Percentiles rank a stretch among this genome's conserved stretches.
Conservation (phyloP, 2,329 filamentous ascomycete genomes). For the Drechmeria coniospora region DNA sequence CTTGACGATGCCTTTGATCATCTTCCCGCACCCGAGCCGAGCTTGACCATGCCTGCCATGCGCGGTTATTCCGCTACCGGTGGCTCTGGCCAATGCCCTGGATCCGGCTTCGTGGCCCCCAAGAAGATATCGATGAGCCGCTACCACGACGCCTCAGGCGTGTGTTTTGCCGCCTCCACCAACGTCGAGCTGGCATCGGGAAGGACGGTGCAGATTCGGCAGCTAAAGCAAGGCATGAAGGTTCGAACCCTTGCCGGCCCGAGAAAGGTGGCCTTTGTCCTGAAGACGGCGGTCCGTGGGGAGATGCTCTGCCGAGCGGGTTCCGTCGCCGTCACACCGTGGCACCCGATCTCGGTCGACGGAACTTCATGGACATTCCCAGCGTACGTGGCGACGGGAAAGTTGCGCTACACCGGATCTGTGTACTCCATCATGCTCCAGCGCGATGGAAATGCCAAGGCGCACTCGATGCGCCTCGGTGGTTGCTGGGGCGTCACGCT, state of each 20-base stretch:
- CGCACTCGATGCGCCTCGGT: constrained; percentile 34
- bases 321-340: constrained; percentile 37
- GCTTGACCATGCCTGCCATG: too few species aligned
- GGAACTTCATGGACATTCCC: constrained; percentile 32
- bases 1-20: constrained; percentile 34
- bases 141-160: constrained; percentile 25
- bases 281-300: constrained; percentile 29
- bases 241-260: constrained; percentile 35
- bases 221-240: constrained; percentile 27
- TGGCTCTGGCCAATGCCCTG: too few species aligned
- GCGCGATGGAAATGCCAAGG: constrained; percentile 22
- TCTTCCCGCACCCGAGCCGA: constrained; percentile 26
- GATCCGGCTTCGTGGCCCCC: not conserved
- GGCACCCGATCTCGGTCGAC: constrained; percentile 37
- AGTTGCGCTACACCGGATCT: constrained; percentile 28
- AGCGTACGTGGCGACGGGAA: constrained; percentile 14
- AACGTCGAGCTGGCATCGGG: constrained; percentile 29
- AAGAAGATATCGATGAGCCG: constrained; percentile 21
- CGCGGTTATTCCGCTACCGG: too few species aligned
- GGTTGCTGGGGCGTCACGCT: constrained; percentile 40
- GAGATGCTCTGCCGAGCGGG: constrained; percentile 29
- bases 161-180: constrained; percentile 39
- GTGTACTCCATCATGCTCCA: constrained; percentile 44
- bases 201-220: constrained; percentile 21
- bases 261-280: constrained; percentile 31